Conservation (phyloP, 805 yeast genomes). For the Kuraishia hungarica region DNA sequence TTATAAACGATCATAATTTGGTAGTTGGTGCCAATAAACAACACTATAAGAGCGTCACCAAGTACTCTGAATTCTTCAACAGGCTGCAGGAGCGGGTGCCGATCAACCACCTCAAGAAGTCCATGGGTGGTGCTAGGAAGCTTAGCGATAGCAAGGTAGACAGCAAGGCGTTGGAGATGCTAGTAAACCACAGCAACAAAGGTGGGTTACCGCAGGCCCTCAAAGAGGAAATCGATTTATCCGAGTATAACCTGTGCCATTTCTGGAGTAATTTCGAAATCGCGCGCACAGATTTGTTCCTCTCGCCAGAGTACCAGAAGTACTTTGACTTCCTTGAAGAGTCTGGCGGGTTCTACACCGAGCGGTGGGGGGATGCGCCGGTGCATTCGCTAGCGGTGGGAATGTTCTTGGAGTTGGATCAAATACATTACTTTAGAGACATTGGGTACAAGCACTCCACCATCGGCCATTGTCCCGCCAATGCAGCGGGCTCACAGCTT, state of each 20-base stretch:
- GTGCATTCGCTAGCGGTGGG: conserved; percentile 84
- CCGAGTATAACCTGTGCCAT: conserved; percentile 73
- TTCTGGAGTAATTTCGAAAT: conserved; percentile 94
- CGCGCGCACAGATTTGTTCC: conserved; percentile 72
- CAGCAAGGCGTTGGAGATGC: conserved; percentile 22
- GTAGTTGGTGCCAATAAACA: conserved; percentile 23
- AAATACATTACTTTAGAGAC: conserved; percentile 87
- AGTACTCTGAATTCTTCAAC: conserved; percentile 16
- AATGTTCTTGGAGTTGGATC: conserved; percentile 55
- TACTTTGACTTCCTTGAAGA: conserved; percentile 64
- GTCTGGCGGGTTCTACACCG: conserved; percentile 78
- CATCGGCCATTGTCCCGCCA: conserved; percentile 76
- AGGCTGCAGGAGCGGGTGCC: conserved; percentile 17
- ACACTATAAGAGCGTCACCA: conserved; percentile 17
- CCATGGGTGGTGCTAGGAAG: conserved; percentile 2
- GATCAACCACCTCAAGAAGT: conserved; percentile 9
- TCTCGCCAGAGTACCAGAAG: conserved; percentile 50
- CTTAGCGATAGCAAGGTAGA: conserved; percentile 15
- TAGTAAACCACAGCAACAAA: conserved; percentile 29
- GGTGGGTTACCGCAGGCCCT: conserved; percentile 20
- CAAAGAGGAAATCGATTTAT: conserved; percentile 55
- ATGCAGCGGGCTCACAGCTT: conserved; percentile 45
- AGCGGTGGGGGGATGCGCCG: conserved; percentile 98
- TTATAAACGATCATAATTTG: conserved; percentile 33
- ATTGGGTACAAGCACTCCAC: conserved; percentile 84